Base-by-base conservation (phyloP, 1,284 basidiomycete species). In the Meripilus lineatus region DNA sequence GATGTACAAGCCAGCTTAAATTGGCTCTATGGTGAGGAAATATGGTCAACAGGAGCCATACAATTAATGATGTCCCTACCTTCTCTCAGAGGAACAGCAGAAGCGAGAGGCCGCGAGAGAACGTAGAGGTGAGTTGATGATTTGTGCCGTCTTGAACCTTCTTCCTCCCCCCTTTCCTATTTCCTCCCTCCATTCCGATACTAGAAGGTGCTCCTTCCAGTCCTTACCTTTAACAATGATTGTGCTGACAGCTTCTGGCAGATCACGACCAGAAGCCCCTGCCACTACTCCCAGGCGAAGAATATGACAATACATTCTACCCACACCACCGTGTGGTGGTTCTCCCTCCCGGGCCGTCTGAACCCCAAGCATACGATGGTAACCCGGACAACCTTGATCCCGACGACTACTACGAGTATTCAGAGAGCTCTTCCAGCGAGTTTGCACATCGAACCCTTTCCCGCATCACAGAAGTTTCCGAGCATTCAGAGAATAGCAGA, bases 41-140 rank as follows among this genome's bases (percentile, higher is more conserved):
- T n/a, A n/a, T n/a, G n/a, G n/a, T n/a, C n/a, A n/a, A n/a, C n/a
- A n/a, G n/a, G n/a, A n/a, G n/a, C n/a, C n/a, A n/a, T n/a, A n/a
- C n/a, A n/a, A n/a, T n/a, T n/a, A n/a, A 46, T 24, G 15, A 28
- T 22, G 26, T 14, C 36, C 42, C 18, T 18, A 34, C 26, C 28
- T 45, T 37, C 28, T 26, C 42, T 8, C 57, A 87, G 84, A 81
- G 61, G 79, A 83, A 58, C 75, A 78, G 51, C 72, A 75, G 20
- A 71, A 75, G 46, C 72, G 69, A 50, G 63, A 68, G 17, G 63
- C 68, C 32, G 79, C 83, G 22, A 74, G 67, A 50, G 82, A 86
- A 57, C 82, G 87, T 54, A 89, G 86, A 89, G 92, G 93, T 95
- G 70, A 87, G 77, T 66, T n/a, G n/a, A n/a, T n/a, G n/a, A n/a